Conservation (phyloP, 192 early-diverging fungal species). For the Gryganskiella cystojenkinii region DNA sequence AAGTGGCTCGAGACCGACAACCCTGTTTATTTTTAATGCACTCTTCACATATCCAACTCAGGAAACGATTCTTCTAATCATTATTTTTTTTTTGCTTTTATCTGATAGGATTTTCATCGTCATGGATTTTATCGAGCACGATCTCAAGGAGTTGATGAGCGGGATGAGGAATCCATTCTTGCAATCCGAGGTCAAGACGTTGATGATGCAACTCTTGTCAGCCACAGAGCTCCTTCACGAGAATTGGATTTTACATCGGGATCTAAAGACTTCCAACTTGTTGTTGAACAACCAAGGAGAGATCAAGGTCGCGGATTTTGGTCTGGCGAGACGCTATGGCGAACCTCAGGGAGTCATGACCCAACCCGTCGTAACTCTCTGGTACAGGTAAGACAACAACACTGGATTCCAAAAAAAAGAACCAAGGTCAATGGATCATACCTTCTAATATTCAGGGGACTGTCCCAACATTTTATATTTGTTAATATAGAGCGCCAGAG, state of each 20-base stretch:
- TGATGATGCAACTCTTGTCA: conserved; percentile 76
- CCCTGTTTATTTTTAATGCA: neutral
- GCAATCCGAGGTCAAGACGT: conserved; percentile 85
- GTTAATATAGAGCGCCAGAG: conserved; percentile 66
- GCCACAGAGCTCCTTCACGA: conserved; percentile 72
- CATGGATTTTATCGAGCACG: conserved; percentile 98
- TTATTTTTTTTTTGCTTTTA: conserved; percentile 14
- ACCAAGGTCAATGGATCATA: neutral
- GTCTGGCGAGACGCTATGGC: conserved; percentile 71
- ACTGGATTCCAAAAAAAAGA: neutral
- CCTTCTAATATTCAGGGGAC: too few relatives aligned
- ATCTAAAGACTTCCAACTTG: conserved; percentile 74
- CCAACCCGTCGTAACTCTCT: conserved; percentile 74
- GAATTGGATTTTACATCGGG: conserved; percentile 77
- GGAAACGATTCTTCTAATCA: neutral
- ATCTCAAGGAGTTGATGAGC: conserved; percentile 92
- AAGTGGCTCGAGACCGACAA: conserved; percentile 2
- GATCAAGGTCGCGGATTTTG: conserved; percentile 79
- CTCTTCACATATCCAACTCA: neutral
- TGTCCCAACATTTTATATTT: neutral
- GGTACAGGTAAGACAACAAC: conserved; percentile 65
- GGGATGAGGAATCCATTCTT: conserved; percentile 82
- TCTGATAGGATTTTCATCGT: conserved; percentile 88
- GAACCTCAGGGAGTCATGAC: conserved; percentile 73
- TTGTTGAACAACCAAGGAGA: conserved; percentile 68